These are phyloP conservation scores for Hypomyces rosellus DNA, from an alignment of 2,329 filamentous ascomycete genomes.

Conservation along the genomic window DNA sequence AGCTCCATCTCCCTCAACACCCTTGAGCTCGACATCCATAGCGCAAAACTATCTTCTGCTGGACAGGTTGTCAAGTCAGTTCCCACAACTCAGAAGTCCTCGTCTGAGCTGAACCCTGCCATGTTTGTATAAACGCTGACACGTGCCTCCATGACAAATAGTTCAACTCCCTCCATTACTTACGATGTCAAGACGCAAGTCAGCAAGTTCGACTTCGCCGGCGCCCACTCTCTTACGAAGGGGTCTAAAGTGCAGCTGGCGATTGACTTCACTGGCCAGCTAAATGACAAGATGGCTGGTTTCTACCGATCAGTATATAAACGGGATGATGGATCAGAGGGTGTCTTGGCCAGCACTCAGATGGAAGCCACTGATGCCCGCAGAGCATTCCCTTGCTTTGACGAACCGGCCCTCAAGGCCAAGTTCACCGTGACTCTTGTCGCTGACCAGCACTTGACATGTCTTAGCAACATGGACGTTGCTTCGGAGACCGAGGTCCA, in stretches of 20 bases:
- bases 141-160: constrained; percentile 1
- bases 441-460: constrained; percentile 84
- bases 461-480: constrained; percentile 95
- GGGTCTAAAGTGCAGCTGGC: constrained; percentile 65
- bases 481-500: constrained; percentile 66
- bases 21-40: constrained; percentile 74
- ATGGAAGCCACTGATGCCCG: constrained; percentile 96
- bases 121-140: background rate
- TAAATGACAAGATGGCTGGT: constrained; percentile 95
- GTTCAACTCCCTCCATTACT: constrained; percentile 42
- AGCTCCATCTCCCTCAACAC: constrained; percentile 83
- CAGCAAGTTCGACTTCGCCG: constrained; percentile 72
- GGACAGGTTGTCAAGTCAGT: constrained; percentile 45
- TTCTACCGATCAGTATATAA: constrained; percentile 97
- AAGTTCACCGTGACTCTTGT: constrained; percentile 87
- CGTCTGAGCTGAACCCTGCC: background rate
- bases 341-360: constrained; percentile 83
- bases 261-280: constrained; percentile 61
- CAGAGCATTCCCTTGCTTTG: constrained; percentile 91
- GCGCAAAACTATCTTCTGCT: constrained; percentile 43
- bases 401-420: constrained; percentile 90
- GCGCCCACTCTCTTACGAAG: constrained; percentile 54
- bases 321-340: constrained; percentile 69
- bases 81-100: too few relatives aligned
- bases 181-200: constrained; percentile 77